Base-by-base conservation (phyloP, 2,329 filamentous ascomycete species). In the Cercospora nicotianae region DNA sequence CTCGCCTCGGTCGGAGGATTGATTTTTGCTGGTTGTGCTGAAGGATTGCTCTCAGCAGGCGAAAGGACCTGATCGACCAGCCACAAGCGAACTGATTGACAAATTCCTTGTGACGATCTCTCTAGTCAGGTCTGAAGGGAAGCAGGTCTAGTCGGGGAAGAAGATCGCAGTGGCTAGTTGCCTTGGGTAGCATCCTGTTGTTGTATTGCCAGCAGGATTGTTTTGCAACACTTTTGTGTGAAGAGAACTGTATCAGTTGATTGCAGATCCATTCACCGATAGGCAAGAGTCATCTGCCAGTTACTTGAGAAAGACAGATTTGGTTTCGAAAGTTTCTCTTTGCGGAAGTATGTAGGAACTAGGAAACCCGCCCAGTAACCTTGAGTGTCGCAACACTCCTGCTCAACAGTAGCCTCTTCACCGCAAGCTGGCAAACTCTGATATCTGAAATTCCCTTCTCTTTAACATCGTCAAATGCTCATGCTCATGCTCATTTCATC, bases 301-400 rank as follows among this genome's bases (percentile, higher is more conserved):
- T n/a, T n/a, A n/a, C n/a, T n/a, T n/a, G n/a, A n/a, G n/a, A 45
- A n/a, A 45, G 18, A 20, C 2, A 2, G n/a, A 5, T 48, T 18
- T 48, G 45, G 45, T 20, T 48, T 20, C 18, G 5, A 48, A 48
- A 20, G 20, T 48, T 48, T 48, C 45, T 48, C 45, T 48, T 60
- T 20, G 57, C 30, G 30, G 57, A 60, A 60, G 30, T 60, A n/a
- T 60, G 57, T 33, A 60, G 30, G 57, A 33, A 31, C 33, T 20
- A 36, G 53, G 30, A 58, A 58, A 13, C 53, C 53, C 30, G 53
- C 53, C 53, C 53, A 28, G 30, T n/a, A n/a, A 23, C 53, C 23
- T 59, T 60, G 57, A 36, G 57, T 60, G 30, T 36, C 26, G 30
- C 26, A 33, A 31, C 57, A 60, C 57, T 60, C 57, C 33, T 57